Conservation (phyloP, 306 rosid species). For the Cicer pinnatifidum region DNA sequence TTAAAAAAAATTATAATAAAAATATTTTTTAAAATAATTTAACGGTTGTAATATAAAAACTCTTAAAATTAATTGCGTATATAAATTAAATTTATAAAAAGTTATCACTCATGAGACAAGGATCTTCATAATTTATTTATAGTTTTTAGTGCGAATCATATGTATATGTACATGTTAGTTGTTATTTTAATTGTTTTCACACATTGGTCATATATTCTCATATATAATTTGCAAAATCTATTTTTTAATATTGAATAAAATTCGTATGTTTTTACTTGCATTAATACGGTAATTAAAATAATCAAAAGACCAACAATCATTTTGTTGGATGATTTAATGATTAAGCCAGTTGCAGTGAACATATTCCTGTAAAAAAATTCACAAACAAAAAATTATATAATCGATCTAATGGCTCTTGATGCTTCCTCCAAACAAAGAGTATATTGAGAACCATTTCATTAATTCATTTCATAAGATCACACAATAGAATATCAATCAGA, state of each 20-base stretch:
- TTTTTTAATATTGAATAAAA: not conserved
- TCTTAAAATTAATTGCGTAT: no score
- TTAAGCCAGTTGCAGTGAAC: not conserved
- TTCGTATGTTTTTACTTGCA: no score
- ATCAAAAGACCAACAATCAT: not conserved
- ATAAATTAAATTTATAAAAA: no score
- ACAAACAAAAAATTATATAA: not conserved
- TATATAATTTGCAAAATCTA: not conserved
- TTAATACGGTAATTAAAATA: not conserved
- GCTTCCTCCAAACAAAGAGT: not conserved
- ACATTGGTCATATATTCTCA: not conserved
- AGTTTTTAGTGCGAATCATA: not conserved
- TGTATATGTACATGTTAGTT: not conserved
- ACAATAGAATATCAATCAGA: not conserved
- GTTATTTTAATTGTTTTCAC: not conserved
- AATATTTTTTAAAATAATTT: no score
- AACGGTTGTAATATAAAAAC: no score
- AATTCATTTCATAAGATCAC: not conserved
- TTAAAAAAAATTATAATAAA: no score
- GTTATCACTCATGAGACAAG: not conserved
- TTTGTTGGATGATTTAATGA: not conserved
- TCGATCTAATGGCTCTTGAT: not conserved
- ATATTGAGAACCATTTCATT: slow-evolving; percentile 1
- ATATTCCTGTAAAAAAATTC: not conserved
- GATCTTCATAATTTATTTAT: not conserved